Conservation (phyloP, 169 alveolate genomes). For the Eimeria zaria region DNA sequence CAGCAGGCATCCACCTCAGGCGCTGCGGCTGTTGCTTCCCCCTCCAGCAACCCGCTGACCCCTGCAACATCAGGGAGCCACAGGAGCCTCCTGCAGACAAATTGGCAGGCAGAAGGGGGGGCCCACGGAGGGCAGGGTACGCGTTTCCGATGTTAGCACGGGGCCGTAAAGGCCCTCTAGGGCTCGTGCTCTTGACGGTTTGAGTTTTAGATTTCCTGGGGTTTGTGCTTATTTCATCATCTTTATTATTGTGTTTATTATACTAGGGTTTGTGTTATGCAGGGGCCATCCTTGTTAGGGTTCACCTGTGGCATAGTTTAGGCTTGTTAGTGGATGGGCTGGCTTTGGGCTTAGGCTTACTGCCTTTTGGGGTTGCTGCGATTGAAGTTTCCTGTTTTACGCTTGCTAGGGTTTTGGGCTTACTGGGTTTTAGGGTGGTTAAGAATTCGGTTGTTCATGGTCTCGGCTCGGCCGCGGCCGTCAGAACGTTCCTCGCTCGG, state of each 20-base stretch:
- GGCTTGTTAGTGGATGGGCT: background rate
- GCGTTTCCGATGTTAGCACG: background rate
- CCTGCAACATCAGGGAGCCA: conserved; percentile 39
- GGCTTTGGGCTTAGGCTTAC: background rate
- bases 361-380: background rate
- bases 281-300: background rate
- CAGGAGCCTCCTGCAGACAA: background rate
- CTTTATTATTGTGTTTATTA: background rate
- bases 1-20: background rate
- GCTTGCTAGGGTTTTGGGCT: background rate
- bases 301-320: background rate
- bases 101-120: conserved; percentile 46
- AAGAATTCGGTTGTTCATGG: background rate
- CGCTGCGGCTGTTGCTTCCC: background rate
- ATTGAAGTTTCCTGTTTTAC: background rate
- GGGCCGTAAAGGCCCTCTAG: background rate
- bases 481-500: background rate
- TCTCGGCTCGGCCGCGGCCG: background rate
- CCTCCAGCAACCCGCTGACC: conserved; percentile 22
- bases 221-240: background rate
- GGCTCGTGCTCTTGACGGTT: no score
- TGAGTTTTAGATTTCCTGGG: background rate
- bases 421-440: background rate
- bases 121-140: background rate
- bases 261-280: background rate